Base-by-base conservation (phyloP, 305 asterid species). In the Caryopteris hybrid region DNA sequence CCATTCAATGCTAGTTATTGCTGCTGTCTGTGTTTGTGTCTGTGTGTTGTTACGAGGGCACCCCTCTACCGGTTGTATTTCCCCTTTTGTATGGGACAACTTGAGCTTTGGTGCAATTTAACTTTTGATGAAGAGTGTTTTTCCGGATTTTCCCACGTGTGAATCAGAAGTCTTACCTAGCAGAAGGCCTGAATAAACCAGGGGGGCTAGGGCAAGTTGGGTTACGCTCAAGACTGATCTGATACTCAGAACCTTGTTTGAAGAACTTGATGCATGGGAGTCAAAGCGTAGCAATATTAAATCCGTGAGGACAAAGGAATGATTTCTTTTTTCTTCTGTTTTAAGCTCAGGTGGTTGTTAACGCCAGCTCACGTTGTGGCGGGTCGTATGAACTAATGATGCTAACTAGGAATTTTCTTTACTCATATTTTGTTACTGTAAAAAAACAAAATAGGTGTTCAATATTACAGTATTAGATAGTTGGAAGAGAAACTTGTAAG, bases 11-110 rank as follows among this genome's bases (percentile, higher is more conserved):
- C 95, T 91, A 12, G 81, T 86, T 11, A 78, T 91, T 55, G 97
- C 96, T 39, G 95, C 97, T 4, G 96, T 91, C 2, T 91, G 97
- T 33, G 96, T 83, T 9, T 91, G 97, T 34, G 97, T 91, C 20
- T 91, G 96, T 62, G 47, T 91, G 68, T 77, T 91, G 61, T 64
- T 85, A 11, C 81, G 97, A 74, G 91, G 93, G 4, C 86, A 79
- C 55, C 97, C 97, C 0, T 72, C 69, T 20, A 73, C 87, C 14
- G 91, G 90, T 5, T 61, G 79, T 33, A 80, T 64, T 55, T 75
- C 84, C 14, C 93, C 92, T n/a, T 85, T 91, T 78, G 73, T 73
- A 67, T 91, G 97, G 97, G 96, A 88, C 76, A 88, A 84, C 60
- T 75, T 91, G 84, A 68, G 56, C 13, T 88, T 41, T 36, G 96